Conservation (phyloP, 257 asterid species). For the Mentha longifolia region DNA sequence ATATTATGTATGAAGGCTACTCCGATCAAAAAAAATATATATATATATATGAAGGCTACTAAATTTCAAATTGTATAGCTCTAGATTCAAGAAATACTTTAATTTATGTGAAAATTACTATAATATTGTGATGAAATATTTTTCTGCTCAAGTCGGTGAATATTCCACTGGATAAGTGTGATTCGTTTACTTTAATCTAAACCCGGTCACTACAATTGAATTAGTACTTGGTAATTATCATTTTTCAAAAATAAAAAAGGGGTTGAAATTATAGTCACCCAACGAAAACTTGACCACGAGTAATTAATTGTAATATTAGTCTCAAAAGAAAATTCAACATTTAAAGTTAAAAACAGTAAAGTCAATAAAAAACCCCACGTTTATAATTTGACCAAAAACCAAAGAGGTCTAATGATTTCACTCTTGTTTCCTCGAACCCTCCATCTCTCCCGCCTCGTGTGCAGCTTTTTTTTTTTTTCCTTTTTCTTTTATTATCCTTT, state of each 20-base stretch:
- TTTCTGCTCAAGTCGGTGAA: neutral
- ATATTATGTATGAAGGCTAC: too few relatives aligned
- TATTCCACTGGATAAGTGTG: neutral
- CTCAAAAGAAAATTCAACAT: too few relatives aligned
- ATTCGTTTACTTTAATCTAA: neutral
- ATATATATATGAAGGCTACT: too few relatives aligned
- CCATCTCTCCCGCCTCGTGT: neutral
- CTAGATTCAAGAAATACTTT: too few relatives aligned
- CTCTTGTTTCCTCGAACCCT: slow-evolving; percentile 22
- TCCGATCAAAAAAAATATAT: too few relatives aligned
- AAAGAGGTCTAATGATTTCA: slow-evolving; percentile 13
- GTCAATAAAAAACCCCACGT: slow-evolving; percentile 19
- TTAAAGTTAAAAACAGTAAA: neutral
- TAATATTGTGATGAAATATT: neutral
- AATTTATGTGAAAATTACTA: too few relatives aligned
- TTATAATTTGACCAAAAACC: slow-evolving; percentile 26
- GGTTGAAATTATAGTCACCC: too few relatives aligned
- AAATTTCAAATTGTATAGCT: too few relatives aligned
- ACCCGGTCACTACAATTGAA: neutral
- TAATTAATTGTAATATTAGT: too few relatives aligned
- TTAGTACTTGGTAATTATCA: too few relatives aligned
- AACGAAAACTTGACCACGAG: too few relatives aligned
- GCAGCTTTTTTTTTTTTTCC: neutral
- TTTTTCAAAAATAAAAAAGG: too few relatives aligned
- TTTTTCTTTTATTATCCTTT: neutral